These are phyloP conservation scores for Dothideomycetes sp. DNA, from an alignment of 2,329 filamentous ascomycete species.

Conservation along the genomic window DNA sequence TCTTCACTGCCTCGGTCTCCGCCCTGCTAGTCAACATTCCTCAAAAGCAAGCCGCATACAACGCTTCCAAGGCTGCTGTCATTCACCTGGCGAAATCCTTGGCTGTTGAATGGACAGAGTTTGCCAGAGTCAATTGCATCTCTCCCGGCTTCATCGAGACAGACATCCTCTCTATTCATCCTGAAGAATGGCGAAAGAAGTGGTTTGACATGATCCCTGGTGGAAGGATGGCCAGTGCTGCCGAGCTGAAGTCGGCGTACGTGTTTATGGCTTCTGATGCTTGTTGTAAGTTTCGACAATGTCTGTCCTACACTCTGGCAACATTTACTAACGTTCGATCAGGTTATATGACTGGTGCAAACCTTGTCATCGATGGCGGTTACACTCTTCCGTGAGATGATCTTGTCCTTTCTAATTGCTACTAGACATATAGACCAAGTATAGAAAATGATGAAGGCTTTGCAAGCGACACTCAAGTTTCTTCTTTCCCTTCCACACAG, in stretches of 20 bases:
- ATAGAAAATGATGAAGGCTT: no score
- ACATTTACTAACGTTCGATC: neutral
- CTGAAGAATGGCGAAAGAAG: conserved; percentile 29
- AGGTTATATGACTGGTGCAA: conserved; percentile 39
- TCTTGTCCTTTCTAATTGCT: no score
- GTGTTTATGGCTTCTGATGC: conserved; percentile 42
- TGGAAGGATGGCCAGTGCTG: conserved; percentile 28
- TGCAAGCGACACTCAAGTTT: no score
- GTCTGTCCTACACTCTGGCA: conserved; percentile 18
- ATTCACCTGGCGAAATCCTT: conserved; percentile 50
- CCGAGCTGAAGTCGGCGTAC: conserved; percentile 34
- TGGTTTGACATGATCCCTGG: conserved; percentile 34
- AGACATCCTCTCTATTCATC: conserved; percentile 29
- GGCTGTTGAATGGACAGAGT: conserved; percentile 55
- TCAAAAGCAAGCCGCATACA: conserved; percentile 62
- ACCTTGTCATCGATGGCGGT: conserved; percentile 42
- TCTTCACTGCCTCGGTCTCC: conserved; percentile 91
- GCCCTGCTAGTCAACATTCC: conserved; percentile 85
- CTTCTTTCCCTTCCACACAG: no score
- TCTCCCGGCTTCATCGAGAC: conserved; percentile 35
- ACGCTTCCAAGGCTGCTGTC: conserved; percentile 5
- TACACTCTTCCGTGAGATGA: conserved; percentile 43
- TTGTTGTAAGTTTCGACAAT: conserved; percentile 17
- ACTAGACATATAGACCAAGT: no score
- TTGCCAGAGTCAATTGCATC: conserved; percentile 32